Conservation (phyloP, 2,329 filamentous ascomycete species). For the Teratosphaeria gauchensis region DNA sequence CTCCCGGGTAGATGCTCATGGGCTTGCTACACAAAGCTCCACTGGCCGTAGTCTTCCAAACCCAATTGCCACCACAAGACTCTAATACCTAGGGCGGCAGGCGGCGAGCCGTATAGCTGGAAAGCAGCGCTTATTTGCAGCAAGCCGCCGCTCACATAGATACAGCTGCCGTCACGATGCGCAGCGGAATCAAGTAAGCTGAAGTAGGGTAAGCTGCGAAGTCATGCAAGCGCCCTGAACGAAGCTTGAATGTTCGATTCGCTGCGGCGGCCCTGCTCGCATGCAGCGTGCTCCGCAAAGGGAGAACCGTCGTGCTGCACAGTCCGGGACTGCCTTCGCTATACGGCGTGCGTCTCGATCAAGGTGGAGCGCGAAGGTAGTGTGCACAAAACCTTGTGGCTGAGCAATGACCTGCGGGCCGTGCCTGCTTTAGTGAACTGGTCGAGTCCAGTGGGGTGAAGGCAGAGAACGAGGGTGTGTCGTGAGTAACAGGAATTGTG, state of each 20-base stretch:
- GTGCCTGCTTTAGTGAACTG: not conserved
- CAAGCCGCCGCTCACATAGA: not conserved
- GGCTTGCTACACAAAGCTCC: not conserved
- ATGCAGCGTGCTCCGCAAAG: not conserved
- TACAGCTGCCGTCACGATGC: not conserved
- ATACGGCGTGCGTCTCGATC: not conserved
- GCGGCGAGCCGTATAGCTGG: conserved; percentile 1
- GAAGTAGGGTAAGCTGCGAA: not conserved
- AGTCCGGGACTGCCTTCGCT: not conserved
- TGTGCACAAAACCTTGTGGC: not conserved
- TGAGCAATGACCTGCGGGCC: not conserved
- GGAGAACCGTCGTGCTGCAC: not conserved
- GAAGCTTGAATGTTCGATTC: not conserved
- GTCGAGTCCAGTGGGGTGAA: not conserved
- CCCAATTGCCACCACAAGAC: not conserved
- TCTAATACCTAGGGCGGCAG: not conserved
- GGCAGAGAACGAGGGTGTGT: not conserved
- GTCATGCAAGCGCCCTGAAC: not conserved
- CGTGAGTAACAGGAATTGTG: not conserved
- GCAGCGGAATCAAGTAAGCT: not conserved
- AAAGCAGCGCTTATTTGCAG: not conserved
- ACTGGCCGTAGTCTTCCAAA: not conserved
- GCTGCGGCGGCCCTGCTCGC: not conserved
- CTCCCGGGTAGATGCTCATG: not conserved
- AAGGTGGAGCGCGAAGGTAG: not conserved